Evolutionary conservation across 129 eudicot species (phyloP), one percentile per base, ranked within the genome.

Genomic region (Artemisia tridentata): DNA sequence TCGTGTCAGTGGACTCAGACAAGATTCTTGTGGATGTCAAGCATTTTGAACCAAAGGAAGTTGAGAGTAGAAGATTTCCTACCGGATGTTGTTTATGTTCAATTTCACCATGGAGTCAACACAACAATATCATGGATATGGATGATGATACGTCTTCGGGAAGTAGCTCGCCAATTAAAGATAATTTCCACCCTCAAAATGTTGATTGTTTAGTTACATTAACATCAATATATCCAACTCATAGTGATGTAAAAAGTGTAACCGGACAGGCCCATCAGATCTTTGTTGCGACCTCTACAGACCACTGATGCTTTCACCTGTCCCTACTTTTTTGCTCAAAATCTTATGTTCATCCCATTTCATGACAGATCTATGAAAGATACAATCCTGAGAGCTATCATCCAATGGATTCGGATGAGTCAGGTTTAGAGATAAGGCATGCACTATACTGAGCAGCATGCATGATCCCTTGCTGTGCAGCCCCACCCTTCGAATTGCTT

Each of bases 11-110:
- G 99, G 97, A 19, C 91, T 75, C 21, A 83, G 78, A 79, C 99
- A 90, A 82, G 99, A 95, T 82, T 95, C 99, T n/a, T 93, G 99
- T 78, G 96, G 97, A 88, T 31, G 78, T 82, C 65, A 87, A 68
- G 76, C 78, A 73, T 55, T 69, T 69, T 72, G 97, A 88, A 17
- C 75, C 80, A 16, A 85, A 84, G 75, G 97, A 90, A 79, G 99
- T 90, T 21, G 97, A 93, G 51, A 93, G 99, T 75, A 82, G 74
- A 81, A 79, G 91, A 58, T 75, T 85, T 47, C 71, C 68, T 57
- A 74, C 69, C 15, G 82, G 84, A 48, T 79, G 78, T 29, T 27
- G 63, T 69, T 65, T 83, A 73, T 48, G 38, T 85, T 15, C 82
- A 67, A 18, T 75, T 81, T 68, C 89, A 86, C 84, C 89, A 55